A percentile compares a stretch with the other conserved stretches of the same genome.
phyloP scores from a whole-genome alignment of 345 rosid species.

The Syzygium oleosum region DNA sequence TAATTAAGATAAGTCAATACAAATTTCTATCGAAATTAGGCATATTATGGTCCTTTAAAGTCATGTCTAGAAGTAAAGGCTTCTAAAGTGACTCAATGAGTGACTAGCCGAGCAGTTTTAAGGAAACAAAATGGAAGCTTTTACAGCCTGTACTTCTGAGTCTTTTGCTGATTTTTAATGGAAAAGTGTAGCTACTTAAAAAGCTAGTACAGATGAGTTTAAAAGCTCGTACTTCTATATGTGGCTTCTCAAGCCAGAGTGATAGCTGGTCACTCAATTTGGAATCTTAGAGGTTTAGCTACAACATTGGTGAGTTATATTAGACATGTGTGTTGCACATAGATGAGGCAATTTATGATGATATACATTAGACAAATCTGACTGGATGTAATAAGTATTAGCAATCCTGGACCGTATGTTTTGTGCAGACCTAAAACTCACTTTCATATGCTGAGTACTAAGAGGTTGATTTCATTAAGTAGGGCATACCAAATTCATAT shows the following conservation, averaged over 20 bases:
- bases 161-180: not conserved
- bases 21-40: not conserved
- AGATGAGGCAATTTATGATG: not conserved
- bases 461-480: not conserved
- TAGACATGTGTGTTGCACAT: not conserved
- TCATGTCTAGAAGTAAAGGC: not conserved
- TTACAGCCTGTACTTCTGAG: not conserved
- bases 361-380: no score
- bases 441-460: not conserved
- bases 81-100: not conserved
- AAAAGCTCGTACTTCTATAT: not conserved
- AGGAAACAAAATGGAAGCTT: not conserved
- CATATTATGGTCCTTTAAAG: not conserved
- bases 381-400: not conserved
- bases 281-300: not conserved
- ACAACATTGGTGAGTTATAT: not conserved
- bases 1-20: fast-evolving
- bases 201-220: not conserved
- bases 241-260: not conserved
- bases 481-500: not conserved
- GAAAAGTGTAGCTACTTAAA: not conserved
- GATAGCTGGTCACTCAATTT: not conserved
- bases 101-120: not conserved
- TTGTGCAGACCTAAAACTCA: not conserved
- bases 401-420: not conserved